Conservation (phyloP, 805 yeast species). For the Sugiyamaella smithiae region DNA sequence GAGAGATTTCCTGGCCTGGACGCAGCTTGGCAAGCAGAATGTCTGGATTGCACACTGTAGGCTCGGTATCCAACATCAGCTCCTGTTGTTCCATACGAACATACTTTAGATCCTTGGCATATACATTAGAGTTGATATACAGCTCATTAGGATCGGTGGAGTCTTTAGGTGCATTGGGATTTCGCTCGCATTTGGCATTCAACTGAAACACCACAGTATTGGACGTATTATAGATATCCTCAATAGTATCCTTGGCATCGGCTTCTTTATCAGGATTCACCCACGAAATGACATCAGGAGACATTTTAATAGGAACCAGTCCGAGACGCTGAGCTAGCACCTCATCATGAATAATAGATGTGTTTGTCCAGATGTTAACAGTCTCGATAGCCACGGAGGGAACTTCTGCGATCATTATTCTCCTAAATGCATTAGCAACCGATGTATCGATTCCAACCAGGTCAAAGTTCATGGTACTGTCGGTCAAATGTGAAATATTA, state of each 20-base stretch:
- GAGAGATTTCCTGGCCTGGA: constrained; percentile 94
- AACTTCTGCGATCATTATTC: constrained; percentile 95
- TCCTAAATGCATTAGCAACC: constrained; percentile 91
- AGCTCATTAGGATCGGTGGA: constrained; percentile 79
- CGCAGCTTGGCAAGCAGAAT: constrained; percentile 87
- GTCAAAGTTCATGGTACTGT: constrained; percentile 72
- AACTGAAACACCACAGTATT: constrained; percentile 85
- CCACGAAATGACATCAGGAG: constrained; percentile 88
- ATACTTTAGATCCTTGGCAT: constrained; percentile 84
- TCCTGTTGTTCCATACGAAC: constrained; percentile 89
- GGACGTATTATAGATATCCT: constrained; percentile 61
- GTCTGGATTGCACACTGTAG: constrained; percentile 79
- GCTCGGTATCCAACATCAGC: constrained; percentile 53
- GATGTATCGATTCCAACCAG: constrained; percentile 85
- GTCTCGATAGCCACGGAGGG: constrained; percentile 95
- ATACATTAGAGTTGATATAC: constrained; percentile 80
- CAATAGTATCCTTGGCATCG: constrained; percentile 18
- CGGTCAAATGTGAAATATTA: constrained; percentile 60
- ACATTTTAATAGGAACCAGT: constrained; percentile 81
- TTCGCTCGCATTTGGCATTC: constrained; percentile 78
- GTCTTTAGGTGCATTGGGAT: constrained; percentile 76
- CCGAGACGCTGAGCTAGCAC: constrained; percentile 96
- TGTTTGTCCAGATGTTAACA: constrained; percentile 86
- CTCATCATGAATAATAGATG: constrained; percentile 96
- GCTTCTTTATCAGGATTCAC: constrained; percentile 36